A percentile compares a stretch with the other conserved stretches of the same genome.
phyloP scores from a whole-genome alignment of 345 rosid genomes.

The Eucalyptus globulus region DNA sequence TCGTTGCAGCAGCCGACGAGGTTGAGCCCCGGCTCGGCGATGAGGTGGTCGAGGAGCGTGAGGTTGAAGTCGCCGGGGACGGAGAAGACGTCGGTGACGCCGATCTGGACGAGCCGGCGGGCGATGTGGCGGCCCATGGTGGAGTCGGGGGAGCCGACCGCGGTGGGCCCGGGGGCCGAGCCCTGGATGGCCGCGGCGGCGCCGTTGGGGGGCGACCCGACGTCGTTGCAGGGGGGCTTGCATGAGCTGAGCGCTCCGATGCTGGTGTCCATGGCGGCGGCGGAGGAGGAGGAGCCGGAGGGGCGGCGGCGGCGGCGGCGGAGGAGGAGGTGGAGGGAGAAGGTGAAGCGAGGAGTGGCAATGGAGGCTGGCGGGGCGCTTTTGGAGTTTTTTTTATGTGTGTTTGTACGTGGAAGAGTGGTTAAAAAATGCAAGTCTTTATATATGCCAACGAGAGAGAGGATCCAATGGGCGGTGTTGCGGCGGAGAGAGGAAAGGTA shows the following conservation, averaged over 20 bases:
- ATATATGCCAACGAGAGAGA: not conserved
- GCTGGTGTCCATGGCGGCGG: constrained; percentile 27
- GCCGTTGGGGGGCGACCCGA: constrained; percentile 20
- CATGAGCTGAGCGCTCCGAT: constrained; percentile 39
- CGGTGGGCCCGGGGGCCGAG: not conserved
- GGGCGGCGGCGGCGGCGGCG: not conserved
- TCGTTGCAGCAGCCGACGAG: constrained; percentile 71
- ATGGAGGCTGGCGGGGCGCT: not conserved
- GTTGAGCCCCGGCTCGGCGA: constrained; percentile 65
- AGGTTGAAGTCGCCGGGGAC: constrained; percentile 81
- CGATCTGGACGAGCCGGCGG: constrained; percentile 50
- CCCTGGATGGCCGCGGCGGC: constrained; percentile 19
- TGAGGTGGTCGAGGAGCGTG: constrained; percentile 63
- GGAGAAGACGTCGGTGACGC: constrained; percentile 43
- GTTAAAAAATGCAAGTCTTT: not conserved
- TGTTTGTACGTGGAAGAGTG: not conserved
- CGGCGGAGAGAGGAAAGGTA: not conserved
- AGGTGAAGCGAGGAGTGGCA: not conserved
- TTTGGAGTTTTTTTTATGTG: not conserved
- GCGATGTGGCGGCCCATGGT: constrained; percentile 62
- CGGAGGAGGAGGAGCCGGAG: not conserved
- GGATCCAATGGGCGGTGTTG: not conserved
- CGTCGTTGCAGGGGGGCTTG: constrained; percentile 22
- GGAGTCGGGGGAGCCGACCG: constrained; percentile 19
- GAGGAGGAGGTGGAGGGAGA: not conserved